phyloP scores from a whole-genome alignment of 2,329 filamentous ascomycete genomes.

The Colletotrichum destructivum region DNA sequence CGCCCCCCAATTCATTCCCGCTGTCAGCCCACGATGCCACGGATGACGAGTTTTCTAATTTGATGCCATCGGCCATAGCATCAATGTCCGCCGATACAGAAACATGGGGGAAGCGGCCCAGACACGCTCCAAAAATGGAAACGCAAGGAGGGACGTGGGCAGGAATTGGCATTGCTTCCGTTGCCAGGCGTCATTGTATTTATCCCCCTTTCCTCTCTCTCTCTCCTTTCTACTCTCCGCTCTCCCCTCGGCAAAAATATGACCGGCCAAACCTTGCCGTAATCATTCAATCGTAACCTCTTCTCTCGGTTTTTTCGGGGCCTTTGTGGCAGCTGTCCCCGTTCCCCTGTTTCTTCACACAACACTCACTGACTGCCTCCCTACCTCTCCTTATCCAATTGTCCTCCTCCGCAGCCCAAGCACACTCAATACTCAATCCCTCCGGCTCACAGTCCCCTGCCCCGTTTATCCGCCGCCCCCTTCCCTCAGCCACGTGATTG shows the following conservation, averaged over 20 bases:
- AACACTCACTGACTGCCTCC: no score
- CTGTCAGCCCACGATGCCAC: background rate
- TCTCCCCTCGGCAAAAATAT: background rate
- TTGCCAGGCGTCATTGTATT: background rate
- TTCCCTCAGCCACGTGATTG: constrained; percentile 10
- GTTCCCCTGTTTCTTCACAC: no score
- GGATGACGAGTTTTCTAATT: background rate
- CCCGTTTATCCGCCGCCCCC: background rate
- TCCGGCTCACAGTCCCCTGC: background rate
- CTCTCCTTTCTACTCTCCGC: background rate
- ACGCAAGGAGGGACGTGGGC: background rate
- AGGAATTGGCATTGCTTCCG: background rate
- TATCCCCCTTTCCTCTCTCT: background rate
- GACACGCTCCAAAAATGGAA: constrained; percentile 1
- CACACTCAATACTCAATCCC: background rate
- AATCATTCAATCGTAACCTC: no score
- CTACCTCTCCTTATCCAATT: background rate
- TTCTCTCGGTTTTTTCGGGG: no score
- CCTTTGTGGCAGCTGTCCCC: no score
- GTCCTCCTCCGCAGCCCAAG: background rate
- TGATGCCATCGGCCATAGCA: background rate
- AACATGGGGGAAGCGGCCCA: background rate
- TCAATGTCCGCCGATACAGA: no score
- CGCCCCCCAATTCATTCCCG: background rate
- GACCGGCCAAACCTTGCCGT: no score